Evolutionary conservation across 306 rosid genomes (phyloP).

Genomic region (Inga laurina): DNA sequence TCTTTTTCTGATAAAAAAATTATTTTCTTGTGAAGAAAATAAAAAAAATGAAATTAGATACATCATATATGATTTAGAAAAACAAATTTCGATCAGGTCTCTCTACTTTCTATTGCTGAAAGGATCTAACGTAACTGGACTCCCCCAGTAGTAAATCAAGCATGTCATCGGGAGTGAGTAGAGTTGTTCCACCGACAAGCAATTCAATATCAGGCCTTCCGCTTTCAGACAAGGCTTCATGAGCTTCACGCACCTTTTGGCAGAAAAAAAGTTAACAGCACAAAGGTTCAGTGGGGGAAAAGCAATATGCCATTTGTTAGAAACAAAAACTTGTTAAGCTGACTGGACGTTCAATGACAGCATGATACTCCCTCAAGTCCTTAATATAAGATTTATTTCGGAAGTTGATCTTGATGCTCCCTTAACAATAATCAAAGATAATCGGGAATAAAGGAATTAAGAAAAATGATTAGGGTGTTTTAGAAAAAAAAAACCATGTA

Average conservation of each 20-base stretch:
- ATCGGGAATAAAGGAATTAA: too few relatives aligned
- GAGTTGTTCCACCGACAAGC: constrained; percentile 87
- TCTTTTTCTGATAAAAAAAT: background rate
- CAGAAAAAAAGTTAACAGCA: constrained; percentile 1
- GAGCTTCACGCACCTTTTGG: constrained; percentile 80
- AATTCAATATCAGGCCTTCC: constrained; percentile 91
- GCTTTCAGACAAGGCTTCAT: constrained; percentile 75
- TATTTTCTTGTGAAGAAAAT: constrained; percentile 18
- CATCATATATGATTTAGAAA: constrained; percentile 25
- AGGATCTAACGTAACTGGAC: constrained; percentile 51
- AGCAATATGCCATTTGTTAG: background rate
- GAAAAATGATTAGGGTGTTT: too few relatives aligned
- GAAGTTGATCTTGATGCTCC: too few relatives aligned
- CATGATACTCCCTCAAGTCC: background rate
- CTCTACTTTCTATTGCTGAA: constrained; percentile 17
- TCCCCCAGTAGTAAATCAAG: constrained; percentile 69
- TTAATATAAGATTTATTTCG: too few relatives aligned
- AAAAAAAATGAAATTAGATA: constrained; percentile 16
- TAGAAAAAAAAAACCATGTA: too few relatives aligned
- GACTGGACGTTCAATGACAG: background rate
- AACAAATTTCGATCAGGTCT: constrained; percentile 22
- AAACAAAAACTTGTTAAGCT: background rate
- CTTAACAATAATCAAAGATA: too few relatives aligned
- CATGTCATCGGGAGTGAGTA: constrained; percentile 77
- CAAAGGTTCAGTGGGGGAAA: background rate